Evolutionary conservation across 2,329 filamentous ascomycete species (phyloP), one percentile per base, ranked within the genome.

Genomic region (Periconia sp.): DNA sequence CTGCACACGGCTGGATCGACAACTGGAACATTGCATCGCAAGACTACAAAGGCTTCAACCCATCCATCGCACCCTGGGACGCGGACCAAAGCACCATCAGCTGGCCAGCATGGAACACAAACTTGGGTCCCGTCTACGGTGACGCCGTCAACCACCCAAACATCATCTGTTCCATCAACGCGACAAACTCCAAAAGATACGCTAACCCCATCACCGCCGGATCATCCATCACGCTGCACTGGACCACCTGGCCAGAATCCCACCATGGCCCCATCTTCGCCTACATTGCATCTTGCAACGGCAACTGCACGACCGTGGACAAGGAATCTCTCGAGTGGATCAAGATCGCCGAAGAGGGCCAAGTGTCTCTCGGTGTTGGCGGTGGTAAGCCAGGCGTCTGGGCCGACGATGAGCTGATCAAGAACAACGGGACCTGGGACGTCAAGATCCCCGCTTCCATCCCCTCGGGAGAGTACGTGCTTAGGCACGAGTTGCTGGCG

Each of bases 401-500:
- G 73, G 71, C 62, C 2, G 71, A 69, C 3, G 71, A 74, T 52
- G 60, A 65, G 20, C 56, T 74, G 7, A 59, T 74, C 49, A 65
- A 64, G 41, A 76, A 81, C 69, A 78, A 83, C 50, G 76, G 75
- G 18, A 77, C 79, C 17, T 71, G 55, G 73, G 76, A 56, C 30
- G 68, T 79, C n/a, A 76, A 70, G 5, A 73, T 82, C 43, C 81
- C 80, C 15, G 45, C 58, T 0, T 66, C 74, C 19, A 68, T 82
- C 42, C 68, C 62, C 3, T 59, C 77, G 0, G 81, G 81, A 1
- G 74, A 79, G 56, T 84, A 84, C 57, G 79, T 85, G 33, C 63
- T 85, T 30, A 74, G 82, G 2, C 81, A 84, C 60, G 82, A 84
- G 66, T 74, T 77, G 44, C 77, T 79, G 53, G 82, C 76, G 2